A percentile compares a stretch with the other conserved stretches of the same genome.
Conservation (phyloP, 2,329 filamentous ascomycete genomes). For the Epichloe coenophiala region DNA sequence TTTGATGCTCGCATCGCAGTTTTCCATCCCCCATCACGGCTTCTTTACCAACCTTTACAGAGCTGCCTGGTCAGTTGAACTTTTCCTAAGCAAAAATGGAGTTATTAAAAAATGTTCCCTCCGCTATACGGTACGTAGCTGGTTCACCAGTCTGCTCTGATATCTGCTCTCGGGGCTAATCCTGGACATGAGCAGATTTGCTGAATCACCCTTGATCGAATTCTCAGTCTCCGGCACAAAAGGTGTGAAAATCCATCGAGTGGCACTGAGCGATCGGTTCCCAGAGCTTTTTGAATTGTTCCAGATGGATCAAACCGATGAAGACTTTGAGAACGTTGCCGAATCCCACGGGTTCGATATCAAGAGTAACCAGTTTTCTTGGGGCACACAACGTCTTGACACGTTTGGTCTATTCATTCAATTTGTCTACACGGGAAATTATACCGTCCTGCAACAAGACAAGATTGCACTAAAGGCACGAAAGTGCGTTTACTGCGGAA, state of each 20-base stretch:
- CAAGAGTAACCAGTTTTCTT: neutral
- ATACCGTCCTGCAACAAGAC: too few relatives aligned
- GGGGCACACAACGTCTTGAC: neutral
- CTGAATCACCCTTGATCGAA: neutral
- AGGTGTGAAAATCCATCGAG: neutral
- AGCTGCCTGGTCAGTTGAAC: too few relatives aligned
- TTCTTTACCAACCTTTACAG: too few relatives aligned
- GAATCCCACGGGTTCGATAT: neutral
- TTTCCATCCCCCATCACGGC: too few relatives aligned
- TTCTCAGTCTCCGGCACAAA: neutral
- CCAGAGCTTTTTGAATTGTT: neutral
- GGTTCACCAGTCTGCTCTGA: too few relatives aligned
- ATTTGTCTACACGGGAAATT: neutral
- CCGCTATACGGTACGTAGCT: too few relatives aligned
- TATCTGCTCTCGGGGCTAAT: too few relatives aligned
- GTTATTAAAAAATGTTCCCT: fast-evolving
- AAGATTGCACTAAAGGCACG: too few relatives aligned
- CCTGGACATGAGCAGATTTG: too few relatives aligned
- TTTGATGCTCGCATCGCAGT: too few relatives aligned
- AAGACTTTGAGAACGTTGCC: neutral
- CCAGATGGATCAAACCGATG: neutral
- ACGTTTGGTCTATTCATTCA: neutral
- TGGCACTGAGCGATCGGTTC: neutral
- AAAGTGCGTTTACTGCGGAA: too few relatives aligned
- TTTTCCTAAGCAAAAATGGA: too few relatives aligned